phyloP scores from a whole-genome alignment of 2,329 filamentous ascomycete genomes.

The Bipolaris bicolor region DNA sequence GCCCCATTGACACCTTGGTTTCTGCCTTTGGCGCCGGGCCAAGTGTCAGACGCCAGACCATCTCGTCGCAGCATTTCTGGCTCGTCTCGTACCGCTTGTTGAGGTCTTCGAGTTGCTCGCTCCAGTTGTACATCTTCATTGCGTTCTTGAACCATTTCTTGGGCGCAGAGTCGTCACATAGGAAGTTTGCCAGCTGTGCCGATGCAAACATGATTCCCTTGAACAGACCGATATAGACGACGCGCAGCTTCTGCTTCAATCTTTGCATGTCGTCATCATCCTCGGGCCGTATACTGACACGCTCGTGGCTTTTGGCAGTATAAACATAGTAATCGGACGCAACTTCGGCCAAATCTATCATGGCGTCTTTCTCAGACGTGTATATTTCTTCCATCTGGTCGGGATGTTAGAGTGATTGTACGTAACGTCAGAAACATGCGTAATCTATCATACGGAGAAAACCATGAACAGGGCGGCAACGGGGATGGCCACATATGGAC shows the following conservation, averaged over 20 bases:
- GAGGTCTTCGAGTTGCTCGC: constrained; percentile 20
- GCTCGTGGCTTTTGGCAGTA: constrained; percentile 19
- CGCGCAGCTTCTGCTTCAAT: constrained; percentile 18
- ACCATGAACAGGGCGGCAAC: constrained; percentile 24
- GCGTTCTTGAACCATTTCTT: constrained; percentile 22
- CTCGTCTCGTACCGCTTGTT: constrained; percentile 12
- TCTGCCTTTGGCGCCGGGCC: neutral
- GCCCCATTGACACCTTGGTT: constrained; percentile 15
- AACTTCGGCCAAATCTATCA: constrained; percentile 23
- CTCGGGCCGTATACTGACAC: constrained; percentile 4
- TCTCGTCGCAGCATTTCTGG: constrained; percentile 13
- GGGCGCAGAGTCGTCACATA: constrained; percentile 12
- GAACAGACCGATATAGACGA: constrained; percentile 21
- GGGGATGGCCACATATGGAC: constrained; percentile 26
- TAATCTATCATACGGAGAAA: constrained; percentile 20
- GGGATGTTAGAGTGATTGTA: neutral
- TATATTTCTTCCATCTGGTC: constrained; percentile 23
- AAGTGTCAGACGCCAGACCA: constrained; percentile 11
- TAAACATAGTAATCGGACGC: constrained; percentile 19
- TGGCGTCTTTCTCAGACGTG: constrained; percentile 15
- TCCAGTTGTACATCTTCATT: constrained; percentile 26
- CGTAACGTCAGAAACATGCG: no score
- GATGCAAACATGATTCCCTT: constrained; percentile 20
- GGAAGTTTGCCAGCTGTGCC: constrained; percentile 22
- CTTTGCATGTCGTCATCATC: constrained; percentile 23